phyloP scores from a whole-genome alignment of 2,329 filamentous ascomycete genomes.

The Graphium sp. region DNA sequence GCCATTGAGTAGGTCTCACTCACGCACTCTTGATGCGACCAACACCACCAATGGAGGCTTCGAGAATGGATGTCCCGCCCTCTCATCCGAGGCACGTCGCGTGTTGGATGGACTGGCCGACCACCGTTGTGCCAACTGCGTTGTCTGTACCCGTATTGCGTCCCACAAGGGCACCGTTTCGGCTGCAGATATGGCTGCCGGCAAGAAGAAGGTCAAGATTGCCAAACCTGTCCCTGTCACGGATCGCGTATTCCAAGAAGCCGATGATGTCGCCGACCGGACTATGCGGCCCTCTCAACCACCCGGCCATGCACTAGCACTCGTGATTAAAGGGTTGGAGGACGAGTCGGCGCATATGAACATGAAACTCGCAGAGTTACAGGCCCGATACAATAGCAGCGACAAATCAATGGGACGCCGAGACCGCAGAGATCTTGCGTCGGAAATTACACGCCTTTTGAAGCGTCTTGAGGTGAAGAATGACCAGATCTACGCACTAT shows the following conservation, averaged over 20 bases:
- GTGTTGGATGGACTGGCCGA: slow-evolving; percentile 35
- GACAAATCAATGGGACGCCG: slow-evolving; percentile 51
- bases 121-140: slow-evolving; percentile 39
- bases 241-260: slow-evolving; percentile 35
- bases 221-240: slow-evolving; percentile 50
- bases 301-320: slow-evolving; percentile 56
- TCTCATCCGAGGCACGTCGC: slow-evolving; percentile 33
- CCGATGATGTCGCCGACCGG: slow-evolving; percentile 14
- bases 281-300: slow-evolving; percentile 51
- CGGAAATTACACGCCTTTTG: slow-evolving; percentile 43
- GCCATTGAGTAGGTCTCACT: no score
- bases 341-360: slow-evolving; percentile 69
- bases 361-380: slow-evolving; percentile 45
- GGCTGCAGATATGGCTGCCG: slow-evolving; percentile 17
- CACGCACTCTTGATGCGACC: neutral
- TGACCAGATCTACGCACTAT: slow-evolving; percentile 66
- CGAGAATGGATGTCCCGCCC: slow-evolving; percentile 19
- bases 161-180: slow-evolving; percentile 21
- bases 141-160: slow-evolving; percentile 36
- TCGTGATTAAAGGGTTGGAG: slow-evolving; percentile 67
- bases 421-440: slow-evolving; percentile 42
- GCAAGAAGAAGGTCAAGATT: slow-evolving; percentile 44
- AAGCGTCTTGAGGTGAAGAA: slow-evolving; percentile 54
- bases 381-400: slow-evolving; percentile 45
- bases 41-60: slow-evolving; percentile 6